phyloP scores from a whole-genome alignment of 2,329 filamentous ascomycete species.

The Ophiostoma quercus region DNA sequence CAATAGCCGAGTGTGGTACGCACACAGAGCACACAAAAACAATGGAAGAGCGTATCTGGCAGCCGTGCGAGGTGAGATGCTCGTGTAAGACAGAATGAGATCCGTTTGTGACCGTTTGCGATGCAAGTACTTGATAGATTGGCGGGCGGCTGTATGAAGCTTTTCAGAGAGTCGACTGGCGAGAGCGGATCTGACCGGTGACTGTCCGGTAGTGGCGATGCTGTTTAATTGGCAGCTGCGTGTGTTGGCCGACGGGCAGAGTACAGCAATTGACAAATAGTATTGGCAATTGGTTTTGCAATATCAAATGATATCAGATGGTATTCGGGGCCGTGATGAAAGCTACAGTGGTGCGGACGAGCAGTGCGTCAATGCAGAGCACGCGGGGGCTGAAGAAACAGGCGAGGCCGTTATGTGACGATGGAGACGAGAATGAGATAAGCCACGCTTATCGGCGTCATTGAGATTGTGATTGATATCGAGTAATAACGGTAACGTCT shows the following conservation, averaged over 20 bases:
- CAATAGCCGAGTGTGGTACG: slow-evolving; percentile 5
- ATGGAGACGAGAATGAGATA: slow-evolving; percentile 53
- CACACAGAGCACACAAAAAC: neutral
- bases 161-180: neutral
- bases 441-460: slow-evolving; percentile 55
- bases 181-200: neutral
- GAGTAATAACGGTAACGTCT: slow-evolving; percentile 16
- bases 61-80: slow-evolving; percentile 18
- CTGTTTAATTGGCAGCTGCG: neutral
- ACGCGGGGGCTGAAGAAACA: neutral
- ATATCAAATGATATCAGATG: neutral
- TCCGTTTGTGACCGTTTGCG: slow-evolving; percentile 7
- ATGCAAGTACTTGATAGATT: slow-evolving; percentile 15
- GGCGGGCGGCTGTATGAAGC: neutral
- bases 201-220: neutral
- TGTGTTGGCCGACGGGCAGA: neutral
- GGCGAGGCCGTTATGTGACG: slow-evolving; percentile 41
- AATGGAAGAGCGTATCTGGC: slow-evolving; percentile 6
- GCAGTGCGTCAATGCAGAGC: neutral
- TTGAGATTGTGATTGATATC: slow-evolving; percentile 34
- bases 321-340: slow-evolving; percentile 20
- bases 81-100: neutral
- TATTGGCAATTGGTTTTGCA: neutral
- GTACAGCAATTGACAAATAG: neutral
- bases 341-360: slow-evolving; percentile 16